Conservation (phyloP, 2,329 filamentous ascomycete species). For the Fusarium secorum region DNA sequence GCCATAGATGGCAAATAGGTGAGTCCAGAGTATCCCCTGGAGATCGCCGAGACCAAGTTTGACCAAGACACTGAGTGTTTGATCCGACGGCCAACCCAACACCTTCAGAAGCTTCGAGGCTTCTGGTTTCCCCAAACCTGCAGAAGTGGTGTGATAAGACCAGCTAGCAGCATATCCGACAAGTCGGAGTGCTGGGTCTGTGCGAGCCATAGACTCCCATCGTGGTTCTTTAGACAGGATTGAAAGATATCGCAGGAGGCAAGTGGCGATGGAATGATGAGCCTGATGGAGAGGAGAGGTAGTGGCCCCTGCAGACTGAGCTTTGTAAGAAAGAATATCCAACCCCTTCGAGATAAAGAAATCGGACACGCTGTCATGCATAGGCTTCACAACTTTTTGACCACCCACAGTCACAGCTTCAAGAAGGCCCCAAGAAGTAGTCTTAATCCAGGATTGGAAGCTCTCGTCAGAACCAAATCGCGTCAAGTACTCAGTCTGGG, state of each 20-base stretch:
- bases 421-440: not conserved
- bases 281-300: not conserved
- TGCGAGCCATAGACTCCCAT: not conserved
- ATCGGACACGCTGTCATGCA: not conserved
- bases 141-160: not conserved
- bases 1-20: not conserved
- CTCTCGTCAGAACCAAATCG: not conserved
- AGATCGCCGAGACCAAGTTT: not conserved
- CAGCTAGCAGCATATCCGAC: not conserved
- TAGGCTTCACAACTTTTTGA: not conserved
- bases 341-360: not conserved
- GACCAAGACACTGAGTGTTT: not conserved
- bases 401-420: not conserved
- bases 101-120: not conserved
- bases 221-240: not conserved
- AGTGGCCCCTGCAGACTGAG: not conserved
- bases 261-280: not conserved
- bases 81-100: not conserved
- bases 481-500: not conserved
- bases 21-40: not conserved
- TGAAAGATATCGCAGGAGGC: not conserved
- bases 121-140: not conserved
- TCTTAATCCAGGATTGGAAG: conserved; percentile 2
- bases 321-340: not conserved
- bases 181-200: not conserved